Percentiles rank a stretch among this genome's conserved stretches.
These are phyloP conservation scores for Porphyra umbilicalis DNA, from an alignment of 31 red algal species.

Conservation along the genomic window DNA sequence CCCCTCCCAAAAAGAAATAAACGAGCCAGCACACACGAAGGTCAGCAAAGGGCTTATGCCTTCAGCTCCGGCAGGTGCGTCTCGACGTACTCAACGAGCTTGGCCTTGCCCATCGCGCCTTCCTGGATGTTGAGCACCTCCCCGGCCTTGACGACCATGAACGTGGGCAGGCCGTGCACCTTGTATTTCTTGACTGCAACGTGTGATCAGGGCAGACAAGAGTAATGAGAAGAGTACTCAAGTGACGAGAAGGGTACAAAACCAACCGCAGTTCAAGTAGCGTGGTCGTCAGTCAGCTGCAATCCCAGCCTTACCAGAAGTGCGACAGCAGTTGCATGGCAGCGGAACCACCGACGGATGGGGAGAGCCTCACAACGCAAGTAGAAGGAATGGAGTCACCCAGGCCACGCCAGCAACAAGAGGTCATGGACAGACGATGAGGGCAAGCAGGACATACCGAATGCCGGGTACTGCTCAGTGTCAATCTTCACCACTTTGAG, in stretches of 20 bases:
- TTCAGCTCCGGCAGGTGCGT: slow-evolving; percentile 51
- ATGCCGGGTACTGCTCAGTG: slow-evolving; percentile 69
- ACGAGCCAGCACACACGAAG: not conserved
- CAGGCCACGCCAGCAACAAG: no score
- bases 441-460: slow-evolving; percentile 18
- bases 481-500: slow-evolving; percentile 88
- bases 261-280: no score
- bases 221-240: slow-evolving; percentile 3
- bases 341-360: no score
- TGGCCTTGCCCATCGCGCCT: slow-evolving; percentile 79
- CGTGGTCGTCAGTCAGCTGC: no score
- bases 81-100: slow-evolving; percentile 48
- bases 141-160: slow-evolving; percentile 71
- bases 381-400: no score
- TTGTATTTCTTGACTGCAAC: slow-evolving; percentile 55
- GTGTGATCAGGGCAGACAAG: not conserved
- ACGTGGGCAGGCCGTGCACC: slow-evolving; percentile 77
- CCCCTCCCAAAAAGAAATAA: not conserved
- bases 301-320: no score
- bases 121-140: slow-evolving; percentile 42
- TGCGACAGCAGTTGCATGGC: no score
- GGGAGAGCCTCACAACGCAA: no score
- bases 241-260: no score
- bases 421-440: no score
- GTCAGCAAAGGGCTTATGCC: not conserved